Base-by-base conservation (phyloP, 2,329 filamentous ascomycete species). In the Sarocladium oryzae region DNA sequence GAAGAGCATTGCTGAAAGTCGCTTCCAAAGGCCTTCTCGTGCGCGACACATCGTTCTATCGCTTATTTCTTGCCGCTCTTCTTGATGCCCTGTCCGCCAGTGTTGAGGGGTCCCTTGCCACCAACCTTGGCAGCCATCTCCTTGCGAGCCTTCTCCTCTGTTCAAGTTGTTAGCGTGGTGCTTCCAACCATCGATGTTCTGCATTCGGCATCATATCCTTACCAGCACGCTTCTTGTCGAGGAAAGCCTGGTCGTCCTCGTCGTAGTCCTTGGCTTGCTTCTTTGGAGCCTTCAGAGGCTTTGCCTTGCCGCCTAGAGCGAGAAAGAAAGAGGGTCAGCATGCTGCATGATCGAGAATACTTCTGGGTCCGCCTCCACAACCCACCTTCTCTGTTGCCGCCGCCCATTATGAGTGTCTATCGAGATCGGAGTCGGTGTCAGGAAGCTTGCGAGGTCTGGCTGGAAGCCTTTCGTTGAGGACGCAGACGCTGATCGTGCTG, bases 41-140 rank as follows among this genome's bases (percentile, higher is more conserved):
- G 21, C 33, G 33, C 23, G 23, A 23, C 20, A 35, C n/a, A 45
- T 35, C 43, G 21, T 13, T 57, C 53, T 50, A 30, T 46, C 50
- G 41, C 61, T 73, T 79, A 95, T 85, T 96, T 95, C 87, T 96
- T 96, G 71, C 90, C 91, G 56, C 88, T 93, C 82, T 96, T 96
- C 85, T 96, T 96, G 77, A 97, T 96, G 56, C 89, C 90, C 73
- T 95, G 89, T 46, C 78, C 70, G 30, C 89, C 90, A 28, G 83
- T 86, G 73, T 90, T 91, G 66, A 96, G 68, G 33, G 92, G 91
- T 2, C 92, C 92, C 75, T 95, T 95, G 69, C 88, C 88, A 63
- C 86, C 85, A 41, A 88, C 85, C 74, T 89, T 88, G 55, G 84
- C 78, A n/a, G 85, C 83, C 72, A 95, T 67, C 9, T 90, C 89